Percentiles rank a stretch among this genome's conserved stretches.
phyloP scores from a whole-genome alignment of 768 basidiomycete species.

The Tephrocybe sp. region DNA sequence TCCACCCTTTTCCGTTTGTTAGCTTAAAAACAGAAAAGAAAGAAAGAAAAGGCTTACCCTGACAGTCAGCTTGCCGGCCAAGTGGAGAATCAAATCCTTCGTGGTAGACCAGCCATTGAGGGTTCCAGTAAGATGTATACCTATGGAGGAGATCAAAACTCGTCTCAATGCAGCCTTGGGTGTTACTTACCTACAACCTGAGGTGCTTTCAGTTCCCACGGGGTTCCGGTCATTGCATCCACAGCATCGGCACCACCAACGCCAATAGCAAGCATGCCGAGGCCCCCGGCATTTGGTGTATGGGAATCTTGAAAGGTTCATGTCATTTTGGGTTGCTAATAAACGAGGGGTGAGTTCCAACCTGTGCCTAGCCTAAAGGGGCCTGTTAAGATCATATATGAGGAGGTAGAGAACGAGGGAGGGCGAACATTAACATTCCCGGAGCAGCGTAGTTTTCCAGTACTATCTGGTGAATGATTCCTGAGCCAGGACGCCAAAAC shows the following conservation, averaged over 20 bases:
- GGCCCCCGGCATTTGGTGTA: conserved; percentile 96
- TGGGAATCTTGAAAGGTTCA: conserved; percentile 68
- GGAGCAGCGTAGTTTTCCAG: conserved; percentile 97
- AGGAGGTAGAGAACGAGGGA: neutral
- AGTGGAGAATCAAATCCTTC: conserved; percentile 93
- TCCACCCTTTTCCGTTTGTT: conserved; percentile 62
- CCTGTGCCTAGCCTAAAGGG: conserved; percentile 74
- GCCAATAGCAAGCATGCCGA: conserved; percentile 95
- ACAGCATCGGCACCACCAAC: conserved; percentile 99
- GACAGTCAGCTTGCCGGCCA: conserved; percentile 93
- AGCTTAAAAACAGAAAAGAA: neutral
- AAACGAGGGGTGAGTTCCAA: conserved; percentile 22
- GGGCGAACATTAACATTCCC: conserved; percentile 81
- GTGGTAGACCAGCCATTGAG: conserved; percentile 91
- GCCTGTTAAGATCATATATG: conserved; percentile 9
- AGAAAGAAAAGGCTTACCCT: conserved; percentile 49
- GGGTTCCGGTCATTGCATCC: conserved; percentile 96
- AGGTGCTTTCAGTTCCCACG: conserved; percentile 97
- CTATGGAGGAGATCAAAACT: conserved; percentile 34
- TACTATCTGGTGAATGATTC: conserved; percentile 97
- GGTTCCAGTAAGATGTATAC: conserved; percentile 85
- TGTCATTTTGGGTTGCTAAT: neutral
- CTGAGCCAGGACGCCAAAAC: conserved; percentile 97
- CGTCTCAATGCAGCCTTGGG: neutral
- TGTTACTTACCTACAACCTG: conserved; percentile 64